Base-by-base conservation (phyloP, 176 grass and related monocot genomes). In the Carex myosuroides region DNA sequence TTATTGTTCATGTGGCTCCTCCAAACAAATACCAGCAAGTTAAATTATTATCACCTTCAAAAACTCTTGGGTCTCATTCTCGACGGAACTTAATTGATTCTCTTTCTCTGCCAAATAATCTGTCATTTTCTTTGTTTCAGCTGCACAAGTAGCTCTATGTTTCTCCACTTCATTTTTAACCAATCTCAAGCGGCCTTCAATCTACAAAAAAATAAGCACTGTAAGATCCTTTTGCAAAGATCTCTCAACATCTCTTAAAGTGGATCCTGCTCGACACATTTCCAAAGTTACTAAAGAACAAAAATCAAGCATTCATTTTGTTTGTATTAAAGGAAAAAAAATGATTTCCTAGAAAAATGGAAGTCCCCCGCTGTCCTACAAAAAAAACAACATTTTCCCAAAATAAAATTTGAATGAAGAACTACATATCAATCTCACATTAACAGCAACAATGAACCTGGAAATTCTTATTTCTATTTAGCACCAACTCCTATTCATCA, bases 41-140 rank as follows among this genome's bases (percentile, higher is more conserved):
- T 29, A 3, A 55, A 70, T 82, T 18, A 88, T 46, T 54, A 10
- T 7, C 89, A 98, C 96, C 89, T 90, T 93, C 0, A 88, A 39
- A 76, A 88, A 88, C 14, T 92, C 91, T 8, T 78, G 85, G 18
- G 89, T 86, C 58, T 93, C 86, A 63, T 83, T 90, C 60, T 93
- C 89, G 18, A 90, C 70, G 9, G 82, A 86, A 71, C 14, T 87
- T 80, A 90, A 30, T 2, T 68, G 29, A 76, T 88, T 52, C 13
- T 90, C 87, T 64, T 92, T 95, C 72, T 66, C 85, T 21, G 73
- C 83, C 18, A 88, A 82, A 33, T 87, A 70, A 16, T 84, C 60
- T 88, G 85, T 89, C 81, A 90, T 85, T 81, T 81, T 83, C 21
- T 70, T 71, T 77, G 77, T 81, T 37, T 98, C 89, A 22, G 86